These are phyloP conservation scores for Fraxinus ornus DNA, from an alignment of 305 asterid genomes.

Conservation along the genomic window DNA sequence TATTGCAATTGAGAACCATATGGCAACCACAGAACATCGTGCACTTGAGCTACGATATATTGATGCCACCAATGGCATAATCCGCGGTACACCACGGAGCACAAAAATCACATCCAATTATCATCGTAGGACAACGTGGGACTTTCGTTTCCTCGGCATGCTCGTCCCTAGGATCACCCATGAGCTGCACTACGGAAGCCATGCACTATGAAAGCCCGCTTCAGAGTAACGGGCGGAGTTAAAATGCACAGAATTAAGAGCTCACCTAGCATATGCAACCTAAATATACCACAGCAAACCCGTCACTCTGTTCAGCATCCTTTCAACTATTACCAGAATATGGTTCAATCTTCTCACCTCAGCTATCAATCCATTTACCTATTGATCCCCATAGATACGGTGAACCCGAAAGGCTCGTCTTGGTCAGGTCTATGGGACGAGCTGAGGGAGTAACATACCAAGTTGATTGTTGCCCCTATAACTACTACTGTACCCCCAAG, in stretches of 20 bases:
- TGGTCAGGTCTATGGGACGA: slow-evolving; percentile 50
- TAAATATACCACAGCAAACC: slow-evolving; percentile 20
- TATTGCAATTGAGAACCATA: slow-evolving; percentile 33
- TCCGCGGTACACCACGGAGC: slow-evolving; percentile 23
- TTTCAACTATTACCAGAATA: slow-evolving; percentile 25
- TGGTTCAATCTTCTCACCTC: slow-evolving; percentile 23
- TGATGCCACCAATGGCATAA: slow-evolving; percentile 58
- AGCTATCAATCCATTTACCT: slow-evolving; percentile 28
- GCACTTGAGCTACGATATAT: slow-evolving; percentile 55
- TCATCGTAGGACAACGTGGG: slow-evolving; percentile 23
- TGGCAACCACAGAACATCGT: slow-evolving; percentile 14
- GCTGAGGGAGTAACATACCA: slow-evolving; percentile 52
- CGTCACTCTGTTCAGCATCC: slow-evolving; percentile 29
- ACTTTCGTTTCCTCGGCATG: slow-evolving; percentile 40
- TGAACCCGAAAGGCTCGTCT: slow-evolving; percentile 43
- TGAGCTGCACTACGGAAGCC: slow-evolving; percentile 45
- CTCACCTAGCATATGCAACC: slow-evolving; percentile 61
- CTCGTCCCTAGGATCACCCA: slow-evolving; percentile 61
- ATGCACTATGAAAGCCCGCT: slow-evolving; percentile 9
- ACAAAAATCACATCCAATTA: slow-evolving; percentile 12
- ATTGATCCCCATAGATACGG: slow-evolving; percentile 32
- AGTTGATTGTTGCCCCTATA: slow-evolving; percentile 36
- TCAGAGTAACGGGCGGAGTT: slow-evolving; percentile 14
- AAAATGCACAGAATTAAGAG: slow-evolving; percentile 50
- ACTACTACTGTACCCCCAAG: slow-evolving; percentile 30